Conservation (phyloP, 352 stramenopile species). For the Globisporangium carolinianum region DNA sequence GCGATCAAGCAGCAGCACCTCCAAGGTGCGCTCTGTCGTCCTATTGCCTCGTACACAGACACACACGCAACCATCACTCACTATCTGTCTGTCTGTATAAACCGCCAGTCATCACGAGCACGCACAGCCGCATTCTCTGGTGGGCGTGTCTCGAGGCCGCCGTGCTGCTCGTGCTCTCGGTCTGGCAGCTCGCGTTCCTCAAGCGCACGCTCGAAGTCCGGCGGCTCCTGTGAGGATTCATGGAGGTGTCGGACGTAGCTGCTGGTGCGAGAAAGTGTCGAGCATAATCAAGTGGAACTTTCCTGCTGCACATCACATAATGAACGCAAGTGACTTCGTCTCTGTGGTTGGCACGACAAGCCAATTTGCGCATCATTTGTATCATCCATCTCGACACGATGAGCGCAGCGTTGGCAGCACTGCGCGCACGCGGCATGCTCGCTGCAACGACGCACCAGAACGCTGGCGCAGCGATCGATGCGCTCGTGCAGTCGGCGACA, state of each 20-base stretch:
- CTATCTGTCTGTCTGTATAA: not conserved
- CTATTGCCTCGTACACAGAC: not conserved
- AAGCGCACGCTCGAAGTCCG: conserved; percentile 79
- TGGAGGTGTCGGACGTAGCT: too few relatives aligned
- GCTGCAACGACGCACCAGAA: conserved; percentile 65
- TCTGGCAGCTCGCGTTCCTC: conserved; percentile 83
- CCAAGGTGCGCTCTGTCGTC: conserved; percentile 29
- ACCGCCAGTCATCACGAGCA: conserved; percentile 71
- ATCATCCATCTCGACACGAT: conserved; percentile 22
- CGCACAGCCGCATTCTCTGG: conserved; percentile 75
- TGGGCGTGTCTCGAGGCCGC: conserved; percentile 76
- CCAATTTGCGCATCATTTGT: not conserved
- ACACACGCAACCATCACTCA: too few relatives aligned
- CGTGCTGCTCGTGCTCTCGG: conserved; percentile 53
- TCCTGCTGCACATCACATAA: not conserved
- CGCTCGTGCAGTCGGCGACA: conserved; percentile 19
- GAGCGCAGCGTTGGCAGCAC: conserved; percentile 56
- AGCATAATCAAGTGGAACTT: not conserved
- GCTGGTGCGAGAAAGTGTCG: not conserved
- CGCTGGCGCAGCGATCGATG: conserved; percentile 45
- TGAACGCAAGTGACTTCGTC: not conserved
- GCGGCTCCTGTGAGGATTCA: conserved; percentile 51
- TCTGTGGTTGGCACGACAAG: not conserved
- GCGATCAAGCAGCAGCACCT: conserved; percentile 76
- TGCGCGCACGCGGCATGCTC: conserved; percentile 67